These are phyloP conservation scores for Berkeleyomyces basicola DNA, from an alignment of 2,329 filamentous ascomycete genomes.

Conservation along the genomic window DNA sequence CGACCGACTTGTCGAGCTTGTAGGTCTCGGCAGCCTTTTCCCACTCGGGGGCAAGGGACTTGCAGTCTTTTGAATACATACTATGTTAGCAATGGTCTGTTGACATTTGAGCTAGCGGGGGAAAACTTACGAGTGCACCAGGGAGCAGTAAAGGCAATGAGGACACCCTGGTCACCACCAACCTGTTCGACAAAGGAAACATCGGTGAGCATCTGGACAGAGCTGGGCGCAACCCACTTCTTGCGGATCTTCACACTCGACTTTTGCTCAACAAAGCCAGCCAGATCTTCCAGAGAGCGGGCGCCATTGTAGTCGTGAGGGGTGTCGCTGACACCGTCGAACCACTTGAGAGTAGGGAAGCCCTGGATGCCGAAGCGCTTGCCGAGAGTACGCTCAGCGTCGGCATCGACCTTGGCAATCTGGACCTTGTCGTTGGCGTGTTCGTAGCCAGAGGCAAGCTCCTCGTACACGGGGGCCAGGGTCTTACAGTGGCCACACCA, in stretches of 20 bases:
- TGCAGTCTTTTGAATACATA: conserved; percentile 57
- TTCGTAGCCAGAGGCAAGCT: conserved; percentile 61
- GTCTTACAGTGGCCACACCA: conserved; percentile 99
- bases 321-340: conserved; percentile 81
- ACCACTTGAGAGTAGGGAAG: conserved; percentile 95
- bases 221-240: conserved; percentile 55
- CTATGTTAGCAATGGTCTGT: not conserved
- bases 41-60: conserved; percentile 78
- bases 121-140: conserved; percentile 86
- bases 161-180: conserved; percentile 72
- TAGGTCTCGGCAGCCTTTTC: conserved; percentile 76
- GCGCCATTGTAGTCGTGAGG: conserved; percentile 76
- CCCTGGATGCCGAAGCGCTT: conserved; percentile 80
- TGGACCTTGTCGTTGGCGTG: conserved; percentile 56
- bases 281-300: conserved; percentile 73
- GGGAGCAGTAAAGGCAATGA: conserved; percentile 93
- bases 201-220: conserved; percentile 68
- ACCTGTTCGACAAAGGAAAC: conserved; percentile 58
- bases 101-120: not conserved
- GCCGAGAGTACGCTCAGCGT: conserved; percentile 69
- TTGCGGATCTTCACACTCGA: conserved; percentile 67
- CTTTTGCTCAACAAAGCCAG: conserved; percentile 70
- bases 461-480: conserved; percentile 86
- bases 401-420: conserved; percentile 92
- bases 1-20: conserved; percentile 55